phyloP scores from a whole-genome alignment of 1,139 yeast species.

The Yamadazyma dushanensis region DNA sequence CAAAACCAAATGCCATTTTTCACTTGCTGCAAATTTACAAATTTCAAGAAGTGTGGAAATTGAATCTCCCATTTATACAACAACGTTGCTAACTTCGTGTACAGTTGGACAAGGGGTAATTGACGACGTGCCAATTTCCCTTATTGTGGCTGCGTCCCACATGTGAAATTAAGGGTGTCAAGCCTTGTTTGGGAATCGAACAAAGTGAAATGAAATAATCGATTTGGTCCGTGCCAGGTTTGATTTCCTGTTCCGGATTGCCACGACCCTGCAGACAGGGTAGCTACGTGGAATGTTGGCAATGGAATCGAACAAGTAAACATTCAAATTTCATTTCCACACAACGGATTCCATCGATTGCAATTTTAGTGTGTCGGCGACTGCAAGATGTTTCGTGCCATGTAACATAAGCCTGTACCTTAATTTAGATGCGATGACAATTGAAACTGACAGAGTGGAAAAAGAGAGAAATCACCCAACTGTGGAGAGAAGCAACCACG shows the following conservation, averaged over 20 bases:
- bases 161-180: neutral
- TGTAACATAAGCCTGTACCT: too few species aligned
- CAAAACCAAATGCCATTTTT: constrained; percentile 33
- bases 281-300: constrained; percentile 2
- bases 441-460: too few species aligned
- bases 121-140: neutral
- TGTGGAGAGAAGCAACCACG: too few species aligned
- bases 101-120: too few species aligned
- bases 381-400: too few species aligned
- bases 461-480: too few species aligned
- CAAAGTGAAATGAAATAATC: neutral
- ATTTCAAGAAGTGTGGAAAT: neutral
- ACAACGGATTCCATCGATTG: too few species aligned
- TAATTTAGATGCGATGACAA: too few species aligned
- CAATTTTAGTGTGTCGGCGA: too few species aligned
- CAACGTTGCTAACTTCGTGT: constrained; percentile 1
- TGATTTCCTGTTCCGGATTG: constrained; percentile 1
- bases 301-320: too few species aligned
- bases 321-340: neutral
- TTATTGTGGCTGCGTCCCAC: constrained; percentile 1
- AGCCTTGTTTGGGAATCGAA: neutral
- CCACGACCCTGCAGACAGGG: constrained; percentile 1
- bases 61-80: neutral
- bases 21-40: neutral
- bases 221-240: neutral